Base-by-base conservation (phyloP, 2,329 filamentous ascomycete species). In the Aspergillus neoniger region DNA sequence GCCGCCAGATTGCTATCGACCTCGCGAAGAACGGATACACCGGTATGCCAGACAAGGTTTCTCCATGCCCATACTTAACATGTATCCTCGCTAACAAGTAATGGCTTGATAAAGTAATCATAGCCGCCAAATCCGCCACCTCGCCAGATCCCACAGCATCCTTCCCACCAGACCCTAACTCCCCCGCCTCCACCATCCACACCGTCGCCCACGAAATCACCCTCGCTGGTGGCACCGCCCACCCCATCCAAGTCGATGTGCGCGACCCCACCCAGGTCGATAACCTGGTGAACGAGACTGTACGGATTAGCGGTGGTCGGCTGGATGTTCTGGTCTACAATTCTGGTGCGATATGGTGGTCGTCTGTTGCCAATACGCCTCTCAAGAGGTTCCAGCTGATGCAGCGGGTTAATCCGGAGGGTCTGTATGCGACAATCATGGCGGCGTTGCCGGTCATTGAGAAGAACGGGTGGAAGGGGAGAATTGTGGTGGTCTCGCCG, bases 331-430 rank as follows among this genome's bases (percentile, higher is more conserved):
- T 96, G 2, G 75, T 95, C 52, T 96, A 96, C 80, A 96, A 95
- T 73, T 88, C 88, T 0, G 91, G 91, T 43, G 91, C 91, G 2
- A 92, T 96, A 66, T 95, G 89, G 88, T 94, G 91, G 91, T 85
- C 88, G 0, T 84, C 88, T 1, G 86, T 96, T 0, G 83, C 87
- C 55, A 84, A 87, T 50, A 94, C 91, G 0, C 88, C 90, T 0
- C 79, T 89, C 65, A 90, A 89, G 74, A 84, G 90, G n/a, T 94
- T 91, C 77, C 86, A 87, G 72, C 83, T 89, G 65, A 91, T 93
- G 88, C 89, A 92, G 76, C 80, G 82, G 62, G 85, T 92, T 63
- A 92, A 92, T 68, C 82, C 85, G 0, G 87, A 91, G 67, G 92
- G 91, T 0, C 79, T 96, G 0, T 96, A 96, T 75, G 88, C 83